A percentile compares a stretch with the other conserved stretches of the same genome.
These are phyloP conservation scores for Biscogniauxia sp. DNA, from an alignment of 2,329 filamentous ascomycete species.

Conservation along the genomic window DNA sequence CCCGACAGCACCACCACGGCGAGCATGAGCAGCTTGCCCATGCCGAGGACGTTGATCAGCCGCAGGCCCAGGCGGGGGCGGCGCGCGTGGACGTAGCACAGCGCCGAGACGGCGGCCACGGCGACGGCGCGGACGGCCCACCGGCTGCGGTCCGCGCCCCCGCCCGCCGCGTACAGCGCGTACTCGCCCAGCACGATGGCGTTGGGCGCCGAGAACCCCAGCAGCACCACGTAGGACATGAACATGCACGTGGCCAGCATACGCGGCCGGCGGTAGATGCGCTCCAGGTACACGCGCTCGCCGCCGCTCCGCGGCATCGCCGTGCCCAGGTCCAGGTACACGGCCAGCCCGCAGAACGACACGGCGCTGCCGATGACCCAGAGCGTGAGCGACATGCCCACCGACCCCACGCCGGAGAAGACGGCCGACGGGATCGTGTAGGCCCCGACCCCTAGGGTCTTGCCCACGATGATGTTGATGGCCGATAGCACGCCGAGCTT, in stretches of 20 bases:
- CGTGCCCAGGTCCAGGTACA: conserved; percentile 46
- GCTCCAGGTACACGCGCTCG: conserved; percentile 54
- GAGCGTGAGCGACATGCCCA: conserved; percentile 51
- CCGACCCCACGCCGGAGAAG: conserved; percentile 51
- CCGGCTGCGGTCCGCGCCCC: conserved; percentile 35
- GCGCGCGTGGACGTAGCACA: conserved; percentile 46
- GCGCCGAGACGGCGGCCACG: conserved; percentile 43
- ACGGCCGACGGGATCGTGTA: conserved; percentile 59
- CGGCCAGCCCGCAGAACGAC: conserved; percentile 43
- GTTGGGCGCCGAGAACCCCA: conserved; percentile 52
- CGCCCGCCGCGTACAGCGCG: conserved; percentile 44
- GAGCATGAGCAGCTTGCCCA: conserved; percentile 49
- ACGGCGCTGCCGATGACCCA: conserved; percentile 52
- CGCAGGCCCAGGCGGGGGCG: conserved; percentile 46
- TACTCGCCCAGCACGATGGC: conserved; percentile 52
- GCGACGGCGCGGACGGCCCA: conserved; percentile 51
- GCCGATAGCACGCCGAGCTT: conserved; percentile 37
- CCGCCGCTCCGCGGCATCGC: conserved; percentile 46
- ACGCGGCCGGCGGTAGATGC: conserved; percentile 42
- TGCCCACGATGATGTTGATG: conserved; percentile 38
- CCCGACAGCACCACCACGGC: conserved; percentile 44
- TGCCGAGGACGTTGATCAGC: conserved; percentile 47
- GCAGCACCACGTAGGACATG: conserved; percentile 43
- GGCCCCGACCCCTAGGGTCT: conserved; percentile 42
- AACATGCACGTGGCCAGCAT: conserved; percentile 14